Evolutionary conservation across 306 rosid species (phyloP).

Genomic region (Oxytropis ochrocephala): DNA sequence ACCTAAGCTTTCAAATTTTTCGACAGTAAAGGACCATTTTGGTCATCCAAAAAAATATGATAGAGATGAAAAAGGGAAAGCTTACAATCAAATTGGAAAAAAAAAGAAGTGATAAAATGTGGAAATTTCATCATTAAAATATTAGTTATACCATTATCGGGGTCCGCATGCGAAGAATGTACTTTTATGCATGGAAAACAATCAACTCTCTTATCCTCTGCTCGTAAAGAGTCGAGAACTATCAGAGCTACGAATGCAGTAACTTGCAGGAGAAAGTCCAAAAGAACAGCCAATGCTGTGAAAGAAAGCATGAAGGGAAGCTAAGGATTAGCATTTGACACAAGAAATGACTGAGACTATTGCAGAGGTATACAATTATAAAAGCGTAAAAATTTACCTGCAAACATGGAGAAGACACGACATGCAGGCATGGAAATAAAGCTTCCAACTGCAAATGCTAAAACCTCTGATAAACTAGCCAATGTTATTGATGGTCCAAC

Average conservation of each 20-base stretch:
- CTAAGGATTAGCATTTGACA: constrained; percentile 14
- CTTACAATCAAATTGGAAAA: background rate
- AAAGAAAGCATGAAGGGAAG: constrained; percentile 33
- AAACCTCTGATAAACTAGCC: constrained; percentile 92
- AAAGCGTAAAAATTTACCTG: constrained; percentile 45
- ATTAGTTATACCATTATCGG: constrained; percentile 57
- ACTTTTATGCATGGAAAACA: constrained; percentile 84
- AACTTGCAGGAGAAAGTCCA: constrained; percentile 96
- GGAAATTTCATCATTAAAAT: constrained; percentile 17
- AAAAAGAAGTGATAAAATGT: background rate
- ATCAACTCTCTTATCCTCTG: constrained; percentile 90
- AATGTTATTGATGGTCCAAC: constrained; percentile 98
- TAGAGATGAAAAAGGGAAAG: background rate
- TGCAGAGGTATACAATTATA: constrained; percentile 6
- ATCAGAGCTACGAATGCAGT: constrained; percentile 94
- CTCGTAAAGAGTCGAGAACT: constrained; percentile 70
- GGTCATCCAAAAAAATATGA: background rate
- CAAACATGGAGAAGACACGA: constrained; percentile 99
- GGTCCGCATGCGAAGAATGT: constrained; percentile 40
- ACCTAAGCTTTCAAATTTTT: constrained; percentile 4
- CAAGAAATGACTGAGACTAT: constrained; percentile 9
- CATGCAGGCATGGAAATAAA: constrained; percentile 99
- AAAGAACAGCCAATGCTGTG: constrained; percentile 91
- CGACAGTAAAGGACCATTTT: background rate
- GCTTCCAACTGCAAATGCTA: constrained; percentile 97